Percentiles rank a stretch among this genome's conserved stretches.
These are phyloP conservation scores for Panellus pusillus DNA, from an alignment of 768 basidiomycete genomes.

Conservation along the genomic window DNA sequence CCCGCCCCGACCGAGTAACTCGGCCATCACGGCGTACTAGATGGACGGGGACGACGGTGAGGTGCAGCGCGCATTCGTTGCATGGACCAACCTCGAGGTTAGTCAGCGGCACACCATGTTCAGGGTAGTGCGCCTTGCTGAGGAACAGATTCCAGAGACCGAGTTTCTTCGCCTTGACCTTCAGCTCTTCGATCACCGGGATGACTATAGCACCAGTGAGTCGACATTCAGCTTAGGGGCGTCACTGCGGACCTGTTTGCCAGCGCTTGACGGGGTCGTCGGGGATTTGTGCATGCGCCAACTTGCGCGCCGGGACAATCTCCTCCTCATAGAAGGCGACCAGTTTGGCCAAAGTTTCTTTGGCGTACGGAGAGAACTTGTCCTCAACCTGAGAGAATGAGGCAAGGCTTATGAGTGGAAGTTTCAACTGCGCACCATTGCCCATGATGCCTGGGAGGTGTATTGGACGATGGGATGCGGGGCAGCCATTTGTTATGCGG, in stretches of 20 bases:
- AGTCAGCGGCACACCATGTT: constrained; percentile 83
- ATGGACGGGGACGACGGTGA: constrained; percentile 1
- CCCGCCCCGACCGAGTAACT: constrained; percentile 82
- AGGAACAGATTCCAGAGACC: constrained; percentile 98
- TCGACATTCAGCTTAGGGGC: too few species aligned
- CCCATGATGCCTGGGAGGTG: constrained; percentile 86
- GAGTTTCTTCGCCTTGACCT: constrained; percentile 80
- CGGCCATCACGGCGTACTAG: constrained; percentile 98
- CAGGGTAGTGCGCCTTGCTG: constrained; percentile 90
- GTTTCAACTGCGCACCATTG: constrained; percentile 55
- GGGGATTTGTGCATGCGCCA: constrained; percentile 84
- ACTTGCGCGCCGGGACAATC: constrained; percentile 72
- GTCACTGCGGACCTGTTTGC: constrained; percentile 47
- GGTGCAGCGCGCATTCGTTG: neutral
- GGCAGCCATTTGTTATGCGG: constrained; percentile 41
- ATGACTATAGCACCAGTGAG: constrained; percentile 40
- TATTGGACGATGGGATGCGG: constrained; percentile 73
- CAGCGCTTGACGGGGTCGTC: constrained; percentile 72
- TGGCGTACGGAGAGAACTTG: constrained; percentile 89
- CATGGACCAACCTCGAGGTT: constrained; percentile 78
- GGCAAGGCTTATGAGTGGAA: neutral
- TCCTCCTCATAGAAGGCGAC: constrained; percentile 91
- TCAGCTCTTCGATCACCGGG: constrained; percentile 79
- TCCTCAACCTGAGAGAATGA: constrained; percentile 65
- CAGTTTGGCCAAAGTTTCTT: constrained; percentile 81